Evolutionary conservation across 2,329 filamentous ascomycete species (phyloP), one percentile per base, ranked within the genome.

Genomic region (Aspergillus fijiensis): DNA sequence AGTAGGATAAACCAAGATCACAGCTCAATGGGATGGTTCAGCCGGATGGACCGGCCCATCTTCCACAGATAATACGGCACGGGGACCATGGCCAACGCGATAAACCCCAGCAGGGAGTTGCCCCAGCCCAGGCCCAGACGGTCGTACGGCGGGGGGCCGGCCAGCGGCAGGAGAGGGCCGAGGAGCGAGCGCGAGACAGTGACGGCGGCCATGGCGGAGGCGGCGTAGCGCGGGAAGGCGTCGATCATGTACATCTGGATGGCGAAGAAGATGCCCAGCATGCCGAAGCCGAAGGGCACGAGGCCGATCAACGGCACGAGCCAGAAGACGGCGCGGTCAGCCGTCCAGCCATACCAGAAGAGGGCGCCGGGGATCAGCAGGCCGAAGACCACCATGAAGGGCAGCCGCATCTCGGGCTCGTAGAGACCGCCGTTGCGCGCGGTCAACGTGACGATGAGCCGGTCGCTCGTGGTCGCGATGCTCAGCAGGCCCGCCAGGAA

Each of bases 101-200:
- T 19, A 14, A 55, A 55, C 6, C 42, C 52, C 23, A 55, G 42
- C 42, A 55, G 4, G 25, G 52, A 55, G 16, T 55, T 55, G 5
- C 52, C 52, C 52, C 52, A 55, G 14, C 52, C 52, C 10, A 48
- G 42, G 42, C 52, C 52, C 52, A 55, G 23, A 2, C 42, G 16
- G 10, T 42, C 27, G n/a, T 55, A 55, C 52, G 49, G 48, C 12
- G 42, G 16, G n/a, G 52, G 52, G 12, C 52, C 52, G 27, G 52
- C 52, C 52, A 55, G 12, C 5, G 52, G 52, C 25, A 55, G 29
- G 5, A 55, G 7, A 10, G 52, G 42, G 11, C 52, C 52, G 25
- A 55, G 19, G 23, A 55, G 27, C 23, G 42, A 48, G 11, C 52
- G 39, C 1, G 29, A 48, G 16, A 49, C 42, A 6, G 48, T 47